Evolutionary conservation across 2,329 filamentous ascomycete genomes (phyloP).

Genomic region (Fusarium anthophilum): DNA sequence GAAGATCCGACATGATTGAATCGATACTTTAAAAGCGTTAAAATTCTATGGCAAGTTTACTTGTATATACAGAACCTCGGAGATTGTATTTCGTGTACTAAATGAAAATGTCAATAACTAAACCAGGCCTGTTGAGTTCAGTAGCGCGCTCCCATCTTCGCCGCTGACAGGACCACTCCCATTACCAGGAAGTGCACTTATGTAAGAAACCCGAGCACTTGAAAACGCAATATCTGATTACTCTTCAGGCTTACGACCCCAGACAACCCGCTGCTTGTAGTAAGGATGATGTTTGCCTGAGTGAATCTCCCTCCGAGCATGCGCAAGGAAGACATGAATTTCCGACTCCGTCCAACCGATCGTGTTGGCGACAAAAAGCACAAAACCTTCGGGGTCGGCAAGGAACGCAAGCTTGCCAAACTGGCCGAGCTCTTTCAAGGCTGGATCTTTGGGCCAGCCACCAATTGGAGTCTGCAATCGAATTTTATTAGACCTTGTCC

Average conservation of each 20-base stretch:
- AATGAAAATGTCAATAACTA: not conserved
- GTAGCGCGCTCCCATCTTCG: not conserved
- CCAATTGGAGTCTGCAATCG: not conserved
- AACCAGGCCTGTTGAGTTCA: not conserved
- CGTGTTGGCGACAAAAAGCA: conserved; percentile 10
- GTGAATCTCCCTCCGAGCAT: not conserved
- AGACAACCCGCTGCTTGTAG: conserved; percentile 3
- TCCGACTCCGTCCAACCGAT: conserved; percentile 7
- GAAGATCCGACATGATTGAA: not conserved
- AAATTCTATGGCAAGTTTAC: rapidly evolving
- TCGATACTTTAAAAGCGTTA: not conserved
- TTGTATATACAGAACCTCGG: rapidly evolving
- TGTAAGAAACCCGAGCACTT: not conserved
- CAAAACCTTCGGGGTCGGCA: not conserved
- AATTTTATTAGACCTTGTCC: not conserved
- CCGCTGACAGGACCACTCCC: not conserved
- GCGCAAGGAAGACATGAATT: conserved; percentile 6
- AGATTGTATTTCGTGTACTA: not conserved
- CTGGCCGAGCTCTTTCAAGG: not conserved
- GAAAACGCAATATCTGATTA: not conserved
- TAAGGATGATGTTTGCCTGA: conserved; percentile 4
- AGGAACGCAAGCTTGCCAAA: conserved; percentile 3
- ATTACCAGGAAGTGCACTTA: not conserved
- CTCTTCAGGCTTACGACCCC: conserved; percentile 2
- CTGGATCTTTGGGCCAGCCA: conserved; percentile 1